phyloP scores from a whole-genome alignment of 306 rosid species.

The Hippophae rhamnoides region DNA sequence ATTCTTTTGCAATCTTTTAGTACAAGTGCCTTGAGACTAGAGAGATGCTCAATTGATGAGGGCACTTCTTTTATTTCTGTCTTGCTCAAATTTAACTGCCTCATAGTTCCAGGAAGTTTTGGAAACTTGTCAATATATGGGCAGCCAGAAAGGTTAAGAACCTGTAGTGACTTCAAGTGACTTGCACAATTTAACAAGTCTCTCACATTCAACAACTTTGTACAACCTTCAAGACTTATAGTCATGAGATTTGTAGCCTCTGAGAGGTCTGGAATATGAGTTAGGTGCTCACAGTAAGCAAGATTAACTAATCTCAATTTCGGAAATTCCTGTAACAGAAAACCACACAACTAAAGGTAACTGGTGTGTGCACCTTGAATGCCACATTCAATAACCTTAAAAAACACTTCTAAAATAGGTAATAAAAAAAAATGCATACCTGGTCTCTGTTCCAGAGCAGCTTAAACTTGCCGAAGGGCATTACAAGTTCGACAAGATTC shows the following conservation, averaged over 20 bases:
- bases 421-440: conserved; percentile 2
- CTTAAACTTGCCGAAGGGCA: conserved; percentile 3
- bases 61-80: background rate
- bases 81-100: background rate
- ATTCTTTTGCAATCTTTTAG: background rate
- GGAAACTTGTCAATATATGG: background rate
- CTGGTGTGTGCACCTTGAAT: no score
- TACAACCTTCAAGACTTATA: background rate
- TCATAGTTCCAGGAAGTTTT: background rate
- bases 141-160: background rate
- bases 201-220: background rate
- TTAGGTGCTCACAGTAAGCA: background rate
- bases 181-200: background rate
- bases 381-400: no score
- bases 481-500: conserved; percentile 15
- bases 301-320: background rate
- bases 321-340: background rate
- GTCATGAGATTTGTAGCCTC: background rate
- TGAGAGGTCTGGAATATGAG: background rate
- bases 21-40: background rate
- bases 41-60: background rate
- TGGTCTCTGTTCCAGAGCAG: conserved; percentile 12
- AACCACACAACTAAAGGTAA: no score
- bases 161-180: background rate
- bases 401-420: no score